Base-by-base conservation (phyloP, 2,329 filamentous ascomycete species). In the Alternaria postmessia region DNA sequence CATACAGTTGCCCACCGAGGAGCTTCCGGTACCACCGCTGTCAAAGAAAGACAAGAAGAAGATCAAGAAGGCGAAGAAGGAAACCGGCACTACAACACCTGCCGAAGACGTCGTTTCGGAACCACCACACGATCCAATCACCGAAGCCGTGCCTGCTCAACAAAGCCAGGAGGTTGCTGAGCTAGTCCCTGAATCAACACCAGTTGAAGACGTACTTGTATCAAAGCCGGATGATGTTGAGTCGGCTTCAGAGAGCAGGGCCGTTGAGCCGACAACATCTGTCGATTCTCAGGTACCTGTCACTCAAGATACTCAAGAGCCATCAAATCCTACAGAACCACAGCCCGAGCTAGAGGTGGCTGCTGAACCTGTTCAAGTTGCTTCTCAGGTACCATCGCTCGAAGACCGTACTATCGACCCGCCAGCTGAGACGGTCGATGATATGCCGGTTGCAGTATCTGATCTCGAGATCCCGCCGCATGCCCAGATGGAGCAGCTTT, bases 41-140 rank as follows among this genome's bases (percentile, higher is more conserved):
- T 68, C 66, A 3, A 67, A 65, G 51, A 65, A 72, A 54, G 66
- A 69, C 28, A 66, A 63, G 49, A 73, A 73, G 54, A 74, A 70
- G 51, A 57, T 42, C 4, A 73, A 72, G 60, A 72, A 74, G 47
- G 62, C 59, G 7, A 73, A 72, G 54, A 64, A 58, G 24, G 64
- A 67, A 28, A 64, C 64, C 12, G 66, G 59, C 11, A 57, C 46
- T n/a, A 59, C 39, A 5, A 64, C 66, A 18, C 64, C 62, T 4
- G 26, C 39, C 8, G 48, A 62, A 7, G 56, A 69, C 7, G 32
- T 39, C 24, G 36, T 61, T 5, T 51, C 59, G 7, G 57, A 65
- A 34, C 30, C 46, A 5, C 51, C 56, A 38, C 34, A 43, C 12
- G 51, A 63, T 9, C n/a, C 24, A 2, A 34, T 16, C 18, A 52